Percentiles rank a stretch among this genome's conserved stretches.
These are phyloP conservation scores for Colletotrichum godetiae DNA, from an alignment of 2,329 filamentous ascomycete genomes.

Conservation along the genomic window DNA sequence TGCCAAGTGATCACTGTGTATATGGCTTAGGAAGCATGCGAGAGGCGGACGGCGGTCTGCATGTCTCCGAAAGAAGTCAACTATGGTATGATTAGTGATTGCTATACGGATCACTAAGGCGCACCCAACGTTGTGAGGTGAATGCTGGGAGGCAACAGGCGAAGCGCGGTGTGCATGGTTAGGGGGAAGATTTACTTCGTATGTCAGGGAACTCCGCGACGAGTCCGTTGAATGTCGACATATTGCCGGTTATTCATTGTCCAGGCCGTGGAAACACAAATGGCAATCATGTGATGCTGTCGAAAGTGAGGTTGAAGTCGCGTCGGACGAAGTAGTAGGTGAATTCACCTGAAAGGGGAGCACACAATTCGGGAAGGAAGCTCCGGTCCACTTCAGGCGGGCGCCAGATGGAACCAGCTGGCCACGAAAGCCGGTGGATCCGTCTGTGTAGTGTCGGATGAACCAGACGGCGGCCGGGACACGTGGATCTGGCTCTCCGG, in stretches of 20 bases:
- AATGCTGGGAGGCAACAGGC: neutral
- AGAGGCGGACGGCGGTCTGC: constrained; percentile 69
- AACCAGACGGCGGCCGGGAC: neutral
- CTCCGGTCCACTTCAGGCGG: neutral
- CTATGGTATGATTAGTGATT: constrained; percentile 51
- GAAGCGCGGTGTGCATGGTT: neutral
- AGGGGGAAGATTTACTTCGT: constrained; percentile 60
- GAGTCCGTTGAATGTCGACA: constrained; percentile 83
- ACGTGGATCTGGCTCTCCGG: neutral
- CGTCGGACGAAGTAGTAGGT: neutral
- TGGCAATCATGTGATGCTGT: neutral
- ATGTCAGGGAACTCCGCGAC: constrained; percentile 84
- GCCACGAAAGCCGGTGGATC: rapidly evolving
- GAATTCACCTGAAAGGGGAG: neutral
- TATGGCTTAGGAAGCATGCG: constrained; percentile 91
- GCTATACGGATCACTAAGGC: neutral
- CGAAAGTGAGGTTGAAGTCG: neutral
- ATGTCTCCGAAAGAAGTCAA: constrained; percentile 82
- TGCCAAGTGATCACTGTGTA: constrained; percentile 89
- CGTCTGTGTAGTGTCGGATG: neutral
- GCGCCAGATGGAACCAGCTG: rapidly evolving
- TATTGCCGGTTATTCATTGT: constrained; percentile 46
- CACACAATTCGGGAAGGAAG: neutral
- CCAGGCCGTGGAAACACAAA: too few relatives aligned
- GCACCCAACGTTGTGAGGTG: neutral